Percentiles rank a stretch among this genome's conserved stretches.
These are phyloP conservation scores for Brassica rapa DNA, from an alignment of 345 rosid species.

Conservation along the genomic window DNA sequence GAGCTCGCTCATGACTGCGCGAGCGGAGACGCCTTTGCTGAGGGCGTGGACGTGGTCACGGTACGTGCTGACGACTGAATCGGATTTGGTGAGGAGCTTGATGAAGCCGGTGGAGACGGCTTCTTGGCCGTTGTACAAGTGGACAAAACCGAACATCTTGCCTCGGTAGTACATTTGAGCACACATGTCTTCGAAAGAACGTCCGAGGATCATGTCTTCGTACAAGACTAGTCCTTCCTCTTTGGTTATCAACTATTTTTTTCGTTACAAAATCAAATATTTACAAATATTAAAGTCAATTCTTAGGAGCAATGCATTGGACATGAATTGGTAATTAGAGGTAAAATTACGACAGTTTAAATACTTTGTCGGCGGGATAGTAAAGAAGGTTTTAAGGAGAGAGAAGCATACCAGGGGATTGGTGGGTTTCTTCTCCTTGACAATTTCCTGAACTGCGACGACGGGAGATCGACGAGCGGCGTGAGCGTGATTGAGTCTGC, in stretches of 20 bases:
- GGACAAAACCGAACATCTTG: conserved; percentile 87
- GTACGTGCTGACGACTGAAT: conserved; percentile 72
- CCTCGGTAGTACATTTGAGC: conserved; percentile 92
- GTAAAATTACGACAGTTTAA: too few relatives aligned
- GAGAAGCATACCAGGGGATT: conserved; percentile 21
- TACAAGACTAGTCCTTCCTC: conserved; percentile 76
- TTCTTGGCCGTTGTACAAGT: conserved; percentile 84
- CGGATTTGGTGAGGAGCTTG: conserved; percentile 58
- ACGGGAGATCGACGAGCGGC: conserved; percentile 48
- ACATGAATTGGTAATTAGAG: neutral
- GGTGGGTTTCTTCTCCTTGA: conserved; percentile 56
- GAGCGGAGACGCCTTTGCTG: conserved; percentile 86
- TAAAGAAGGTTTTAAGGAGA: neutral
- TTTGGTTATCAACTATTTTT: conserved; percentile 58
- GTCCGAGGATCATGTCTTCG: conserved; percentile 77
- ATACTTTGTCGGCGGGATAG: neutral
- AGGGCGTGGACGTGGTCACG: conserved; percentile 86
- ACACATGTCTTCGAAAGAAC: conserved; percentile 88
- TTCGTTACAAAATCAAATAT: neutral
- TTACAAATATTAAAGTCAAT: neutral
- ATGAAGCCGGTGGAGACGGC: conserved; percentile 84
- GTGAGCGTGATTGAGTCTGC: neutral
- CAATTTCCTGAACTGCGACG: conserved; percentile 51
- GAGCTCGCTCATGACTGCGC: conserved; percentile 85
- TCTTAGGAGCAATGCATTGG: neutral